A percentile compares a stretch with the other conserved stretches of the same genome.
Conservation (phyloP, 2,329 filamentous ascomycete genomes). For the Aureobasidium subglaciale region DNA sequence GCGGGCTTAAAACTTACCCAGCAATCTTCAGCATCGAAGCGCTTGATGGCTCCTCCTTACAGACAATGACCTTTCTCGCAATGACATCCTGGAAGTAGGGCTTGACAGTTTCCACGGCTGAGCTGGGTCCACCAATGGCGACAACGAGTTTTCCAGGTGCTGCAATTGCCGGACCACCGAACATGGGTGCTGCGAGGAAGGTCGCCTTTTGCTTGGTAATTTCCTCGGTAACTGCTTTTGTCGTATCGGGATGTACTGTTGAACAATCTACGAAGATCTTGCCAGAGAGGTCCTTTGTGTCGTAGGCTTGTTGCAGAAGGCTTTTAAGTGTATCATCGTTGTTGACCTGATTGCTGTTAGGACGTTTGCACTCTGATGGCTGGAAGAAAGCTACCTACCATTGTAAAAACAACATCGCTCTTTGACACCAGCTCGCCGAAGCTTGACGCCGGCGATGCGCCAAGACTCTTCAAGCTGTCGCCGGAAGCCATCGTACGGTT, state of each 20-base stretch:
- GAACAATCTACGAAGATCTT: slow-evolving; percentile 28
- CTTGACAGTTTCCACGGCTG: slow-evolving; percentile 24
- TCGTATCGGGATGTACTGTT: slow-evolving; percentile 30
- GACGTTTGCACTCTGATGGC: too few relatives aligned
- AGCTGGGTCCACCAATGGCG: slow-evolving; percentile 33
- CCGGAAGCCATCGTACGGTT: slow-evolving; percentile 15
- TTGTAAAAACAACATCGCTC: slow-evolving; percentile 15
- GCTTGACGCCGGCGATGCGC: slow-evolving; percentile 2
- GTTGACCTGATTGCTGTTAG: too few relatives aligned
- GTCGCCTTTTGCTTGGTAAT: slow-evolving; percentile 30
- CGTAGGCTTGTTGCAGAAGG: slow-evolving; percentile 6
- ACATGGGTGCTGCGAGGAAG: slow-evolving; percentile 34
- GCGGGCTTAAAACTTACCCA: slow-evolving; percentile 16
- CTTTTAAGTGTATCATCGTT: slow-evolving; percentile 9
- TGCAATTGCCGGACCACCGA: slow-evolving; percentile 38
- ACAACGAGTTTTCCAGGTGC: slow-evolving; percentile 41
- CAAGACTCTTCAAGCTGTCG: slow-evolving; percentile 5
- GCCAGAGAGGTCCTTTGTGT: slow-evolving; percentile 20
- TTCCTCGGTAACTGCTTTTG: slow-evolving; percentile 28
- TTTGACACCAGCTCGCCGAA: slow-evolving; percentile 12
- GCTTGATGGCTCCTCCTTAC: slow-evolving; percentile 38
- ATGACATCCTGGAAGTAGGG: slow-evolving; percentile 39
- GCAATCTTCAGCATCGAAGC: slow-evolving; percentile 40
- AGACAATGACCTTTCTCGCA: slow-evolving; percentile 35
- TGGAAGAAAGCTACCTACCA: too few relatives aligned